Evolutionary conservation across 2,329 filamentous ascomycete species (phyloP).

Genomic region (Aspergillus viridinutans): DNA sequence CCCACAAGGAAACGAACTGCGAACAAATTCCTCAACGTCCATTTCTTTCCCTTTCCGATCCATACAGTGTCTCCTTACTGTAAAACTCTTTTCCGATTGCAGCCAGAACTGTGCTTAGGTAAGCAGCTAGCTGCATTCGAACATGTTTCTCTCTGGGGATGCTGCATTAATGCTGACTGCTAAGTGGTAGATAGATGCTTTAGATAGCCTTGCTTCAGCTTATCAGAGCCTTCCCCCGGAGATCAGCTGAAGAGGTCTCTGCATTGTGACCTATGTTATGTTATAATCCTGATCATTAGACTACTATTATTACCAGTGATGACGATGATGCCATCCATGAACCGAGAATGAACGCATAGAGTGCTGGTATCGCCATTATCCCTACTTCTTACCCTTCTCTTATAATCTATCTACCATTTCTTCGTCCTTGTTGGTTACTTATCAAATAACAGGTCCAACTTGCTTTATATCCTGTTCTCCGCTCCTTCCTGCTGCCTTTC

Average conservation of each 20-base stretch:
- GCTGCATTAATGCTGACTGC: background rate
- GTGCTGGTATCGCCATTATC: background rate
- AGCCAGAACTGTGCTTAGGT: background rate
- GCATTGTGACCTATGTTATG: background rate
- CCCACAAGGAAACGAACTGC: background rate
- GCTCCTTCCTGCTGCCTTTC: slow-evolving; percentile 7
- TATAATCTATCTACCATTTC: background rate
- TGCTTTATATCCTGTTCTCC: background rate
- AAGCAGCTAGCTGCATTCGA: background rate
- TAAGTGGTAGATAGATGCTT: background rate
- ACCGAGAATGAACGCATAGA: background rate
- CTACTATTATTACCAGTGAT: background rate
- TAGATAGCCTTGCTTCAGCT: background rate
- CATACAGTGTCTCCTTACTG: background rate
- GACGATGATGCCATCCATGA: background rate
- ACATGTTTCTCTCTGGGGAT: background rate
- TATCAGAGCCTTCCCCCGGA: background rate
- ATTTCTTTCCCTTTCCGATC: background rate
- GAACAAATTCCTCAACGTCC: background rate
- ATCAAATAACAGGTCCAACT: background rate
- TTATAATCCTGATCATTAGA: background rate
- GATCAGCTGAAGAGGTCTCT: background rate
- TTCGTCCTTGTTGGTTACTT: background rate
- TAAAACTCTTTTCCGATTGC: background rate
- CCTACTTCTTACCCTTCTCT: background rate